phyloP scores from a whole-genome alignment of 768 basidiomycete genomes.

The Nidularia pulvinata region DNA sequence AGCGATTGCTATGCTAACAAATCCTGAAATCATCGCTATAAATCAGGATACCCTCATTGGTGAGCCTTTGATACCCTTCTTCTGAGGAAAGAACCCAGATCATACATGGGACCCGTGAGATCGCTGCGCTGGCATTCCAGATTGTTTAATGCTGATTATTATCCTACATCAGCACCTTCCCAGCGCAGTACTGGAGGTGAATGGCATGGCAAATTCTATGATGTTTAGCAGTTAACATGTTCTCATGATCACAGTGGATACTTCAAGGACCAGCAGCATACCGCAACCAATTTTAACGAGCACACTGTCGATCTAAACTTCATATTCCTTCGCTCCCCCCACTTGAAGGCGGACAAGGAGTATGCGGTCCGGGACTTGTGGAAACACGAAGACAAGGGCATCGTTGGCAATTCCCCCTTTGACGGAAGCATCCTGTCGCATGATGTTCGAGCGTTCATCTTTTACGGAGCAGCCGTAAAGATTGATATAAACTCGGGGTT shows the following conservation, averaged over 20 bases:
- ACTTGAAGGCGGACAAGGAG: constrained; percentile 17
- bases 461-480: constrained; percentile 14
- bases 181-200: constrained; percentile 56
- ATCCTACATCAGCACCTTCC: constrained; percentile 36
- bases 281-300: constrained; percentile 23
- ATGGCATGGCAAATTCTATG: not conserved
- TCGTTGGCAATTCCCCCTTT: constrained; percentile 18
- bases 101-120: constrained; percentile 18
- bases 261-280: constrained; percentile 20
- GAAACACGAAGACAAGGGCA: constrained; percentile 22
- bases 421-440: constrained; percentile 19
- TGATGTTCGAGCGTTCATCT: constrained; percentile 23
- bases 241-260: constrained; percentile 9
- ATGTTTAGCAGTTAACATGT: not conserved
- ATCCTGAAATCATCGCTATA: constrained; percentile 54
- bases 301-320: constrained; percentile 23
- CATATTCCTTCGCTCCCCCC: constrained; percentile 21
- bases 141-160: constrained; percentile 25
- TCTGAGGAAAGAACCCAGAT: constrained; percentile 57
- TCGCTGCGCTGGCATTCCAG: too few species aligned
- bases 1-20: constrained; percentile 41
- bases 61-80: constrained; percentile 50
- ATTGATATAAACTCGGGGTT: too few species aligned
- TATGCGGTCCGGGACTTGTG: constrained; percentile 23
- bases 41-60: constrained; percentile 51